A percentile compares a stretch with the other conserved stretches of the same genome.
Evolutionary conservation across 202 grass and related monocot species (phyloP).

Genomic region (Saccharum hybrid): DNA sequence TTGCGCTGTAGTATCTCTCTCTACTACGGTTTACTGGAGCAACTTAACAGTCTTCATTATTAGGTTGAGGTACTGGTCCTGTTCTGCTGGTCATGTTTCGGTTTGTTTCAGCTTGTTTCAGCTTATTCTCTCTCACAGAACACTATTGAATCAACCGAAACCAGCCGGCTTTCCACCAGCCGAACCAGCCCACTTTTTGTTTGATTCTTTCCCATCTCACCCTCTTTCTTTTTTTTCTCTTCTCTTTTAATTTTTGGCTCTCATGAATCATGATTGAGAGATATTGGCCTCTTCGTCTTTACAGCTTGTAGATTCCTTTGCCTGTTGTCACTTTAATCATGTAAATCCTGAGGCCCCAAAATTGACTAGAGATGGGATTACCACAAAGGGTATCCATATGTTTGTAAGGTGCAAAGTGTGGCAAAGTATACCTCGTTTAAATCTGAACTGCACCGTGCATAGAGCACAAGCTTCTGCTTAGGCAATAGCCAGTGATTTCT

Average conservation of each 20-base stretch:
- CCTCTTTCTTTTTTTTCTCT: background rate
- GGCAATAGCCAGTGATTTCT: background rate
- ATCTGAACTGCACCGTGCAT: background rate
- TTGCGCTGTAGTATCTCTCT: background rate
- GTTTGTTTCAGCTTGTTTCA: too few species aligned
- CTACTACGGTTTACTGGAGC: background rate
- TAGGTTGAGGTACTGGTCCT: conserved; percentile 37
- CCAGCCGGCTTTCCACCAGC: too few species aligned
- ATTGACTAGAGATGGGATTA: conserved; percentile 30
- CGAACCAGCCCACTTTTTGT: too few species aligned
- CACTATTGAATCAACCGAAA: too few species aligned
- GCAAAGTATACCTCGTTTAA: background rate
- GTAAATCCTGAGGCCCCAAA: conserved; percentile 43
- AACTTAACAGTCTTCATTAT: conserved; percentile 38
- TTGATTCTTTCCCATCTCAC: background rate
- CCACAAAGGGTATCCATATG: conserved; percentile 3
- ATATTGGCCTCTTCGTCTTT: conserved; percentile 52
- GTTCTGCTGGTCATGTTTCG: too few species aligned
- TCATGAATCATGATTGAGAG: conserved; percentile 50
- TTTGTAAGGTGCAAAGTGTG: background rate
- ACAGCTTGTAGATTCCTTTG: conserved; percentile 58
- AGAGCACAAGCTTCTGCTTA: background rate
- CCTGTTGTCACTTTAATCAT: conserved; percentile 53
- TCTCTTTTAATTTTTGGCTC: background rate
- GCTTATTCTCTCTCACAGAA: too few species aligned